phyloP scores from a whole-genome alignment of 257 asterid species.

The Thymus quinquecostatus region DNA sequence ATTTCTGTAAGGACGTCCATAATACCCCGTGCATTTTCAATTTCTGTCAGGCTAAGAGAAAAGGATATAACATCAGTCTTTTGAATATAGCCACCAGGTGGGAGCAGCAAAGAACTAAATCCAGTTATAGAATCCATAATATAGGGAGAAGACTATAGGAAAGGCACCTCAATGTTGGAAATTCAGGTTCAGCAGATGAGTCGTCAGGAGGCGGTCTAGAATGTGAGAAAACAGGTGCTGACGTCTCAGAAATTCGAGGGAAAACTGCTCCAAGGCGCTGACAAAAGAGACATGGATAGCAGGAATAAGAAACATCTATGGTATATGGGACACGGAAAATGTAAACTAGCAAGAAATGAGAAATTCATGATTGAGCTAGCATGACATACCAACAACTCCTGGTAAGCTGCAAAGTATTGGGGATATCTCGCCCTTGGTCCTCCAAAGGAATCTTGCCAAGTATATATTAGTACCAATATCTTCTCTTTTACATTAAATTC shows the following conservation, averaged over 20 bases:
- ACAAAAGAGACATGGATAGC: conserved; percentile 34
- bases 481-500: conserved; percentile 96
- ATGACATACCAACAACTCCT: conserved; percentile 77
- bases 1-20: conserved; percentile 98
- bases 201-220: conserved; percentile 61
- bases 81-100: conserved; percentile 7
- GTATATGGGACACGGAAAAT: neutral
- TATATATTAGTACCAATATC: conserved; percentile 86
- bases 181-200: conserved; percentile 89
- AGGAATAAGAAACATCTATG: conserved; percentile 26
- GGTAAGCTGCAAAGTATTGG: conserved; percentile 90
- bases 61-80: conserved; percentile 27
- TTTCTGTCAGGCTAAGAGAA: conserved; percentile 74
- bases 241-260: conserved; percentile 85
- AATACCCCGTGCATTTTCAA: conserved; percentile 95
- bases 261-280: conserved; percentile 97
- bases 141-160: conserved; percentile 15
- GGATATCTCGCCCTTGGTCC: conserved; percentile 95
- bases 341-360: conserved; percentile 19
- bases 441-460: conserved; percentile 99
- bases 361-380: conserved; percentile 15
- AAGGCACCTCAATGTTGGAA: conserved; percentile 83
- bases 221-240: conserved; percentile 84
- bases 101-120: neutral
- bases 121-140: neutral